phyloP scores from a whole-genome alignment of 2,329 filamentous ascomycete genomes.

The Thielaviopsis euricoi region DNA sequence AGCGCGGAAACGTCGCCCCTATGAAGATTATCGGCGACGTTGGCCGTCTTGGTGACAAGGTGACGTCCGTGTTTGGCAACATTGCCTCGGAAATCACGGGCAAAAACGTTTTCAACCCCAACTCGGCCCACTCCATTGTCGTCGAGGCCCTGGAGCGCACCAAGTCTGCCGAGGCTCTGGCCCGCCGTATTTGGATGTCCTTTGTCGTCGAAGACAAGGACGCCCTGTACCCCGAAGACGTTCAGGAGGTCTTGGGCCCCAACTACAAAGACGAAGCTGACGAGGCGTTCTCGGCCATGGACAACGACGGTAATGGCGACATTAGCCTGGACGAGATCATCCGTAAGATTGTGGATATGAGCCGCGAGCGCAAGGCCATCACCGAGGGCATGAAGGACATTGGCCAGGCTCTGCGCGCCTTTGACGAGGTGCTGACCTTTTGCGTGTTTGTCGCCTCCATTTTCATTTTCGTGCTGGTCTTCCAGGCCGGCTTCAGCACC shows the following conservation, averaged over 20 bases:
- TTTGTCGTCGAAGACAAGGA: constrained; percentile 86
- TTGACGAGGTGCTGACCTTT: constrained; percentile 71
- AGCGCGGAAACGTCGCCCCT: constrained; percentile 51
- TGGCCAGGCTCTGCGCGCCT: constrained; percentile 77
- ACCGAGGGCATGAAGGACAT: constrained; percentile 93
- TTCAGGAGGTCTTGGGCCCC: constrained; percentile 71
- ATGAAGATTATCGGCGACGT: constrained; percentile 64
- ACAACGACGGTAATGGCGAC: constrained; percentile 81
- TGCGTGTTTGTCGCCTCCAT: constrained; percentile 67
- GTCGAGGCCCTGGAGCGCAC: constrained; percentile 76
- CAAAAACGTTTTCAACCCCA: constrained; percentile 87
- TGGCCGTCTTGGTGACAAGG: constrained; percentile 75
- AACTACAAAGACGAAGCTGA: constrained; percentile 63
- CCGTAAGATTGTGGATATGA: constrained; percentile 67
- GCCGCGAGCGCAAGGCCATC: constrained; percentile 75
- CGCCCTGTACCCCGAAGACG: constrained; percentile 60
- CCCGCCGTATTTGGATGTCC: constrained; percentile 94
- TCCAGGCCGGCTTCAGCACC: constrained; percentile 70
- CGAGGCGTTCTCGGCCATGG: constrained; percentile 66
- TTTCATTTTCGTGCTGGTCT: constrained; percentile 80
- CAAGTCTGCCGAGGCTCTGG: constrained; percentile 73
- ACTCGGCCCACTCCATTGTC: constrained; percentile 77
- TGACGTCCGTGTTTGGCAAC: constrained; percentile 84
- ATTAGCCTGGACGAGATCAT: constrained; percentile 94
- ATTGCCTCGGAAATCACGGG: constrained; percentile 90